phyloP scores from a whole-genome alignment of 2,329 filamentous ascomycete species.

The Penicillium verrucosum region DNA sequence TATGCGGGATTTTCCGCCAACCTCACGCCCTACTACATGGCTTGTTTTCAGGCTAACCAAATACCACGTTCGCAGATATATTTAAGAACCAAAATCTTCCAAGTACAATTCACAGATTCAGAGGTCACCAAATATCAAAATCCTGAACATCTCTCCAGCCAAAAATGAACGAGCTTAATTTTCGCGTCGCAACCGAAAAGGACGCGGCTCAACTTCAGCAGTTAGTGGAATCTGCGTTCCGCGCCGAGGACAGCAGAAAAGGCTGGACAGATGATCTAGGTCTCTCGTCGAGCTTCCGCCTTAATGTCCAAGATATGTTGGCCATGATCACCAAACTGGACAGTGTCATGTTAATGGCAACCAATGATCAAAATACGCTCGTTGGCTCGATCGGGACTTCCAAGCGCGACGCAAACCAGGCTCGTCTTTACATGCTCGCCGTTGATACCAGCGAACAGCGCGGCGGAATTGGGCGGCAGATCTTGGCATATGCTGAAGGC shows the following conservation, averaged over 20 bases:
- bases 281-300: slow-evolving; percentile 24
- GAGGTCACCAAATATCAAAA: too few relatives aligned
- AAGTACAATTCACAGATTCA: not conserved
- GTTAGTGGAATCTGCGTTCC: slow-evolving; percentile 43
- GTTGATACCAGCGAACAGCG: slow-evolving; percentile 23
- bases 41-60: not conserved
- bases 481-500: slow-evolving; percentile 29
- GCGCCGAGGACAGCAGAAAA: slow-evolving; percentile 37
- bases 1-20: not conserved
- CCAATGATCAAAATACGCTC: slow-evolving; percentile 4
- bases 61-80: not conserved
- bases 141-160: not conserved
- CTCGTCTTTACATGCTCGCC: slow-evolving; percentile 26
- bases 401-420: slow-evolving; percentile 13
- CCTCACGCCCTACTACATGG: slow-evolving; percentile 1
- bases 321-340: slow-evolving; percentile 29
- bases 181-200: slow-evolving; percentile 38
- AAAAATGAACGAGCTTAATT: slow-evolving; percentile 28
- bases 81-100: not conserved
- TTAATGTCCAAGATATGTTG: slow-evolving; percentile 23
- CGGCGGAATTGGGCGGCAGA: slow-evolving; percentile 22
- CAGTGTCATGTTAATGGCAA: slow-evolving; percentile 27
- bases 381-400: slow-evolving; percentile 23
- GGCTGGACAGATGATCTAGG: slow-evolving; percentile 38
- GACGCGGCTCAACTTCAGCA: slow-evolving; percentile 38